phyloP scores from a whole-genome alignment of 768 basidiomycete species.

The Termitomyces sp. region DNA sequence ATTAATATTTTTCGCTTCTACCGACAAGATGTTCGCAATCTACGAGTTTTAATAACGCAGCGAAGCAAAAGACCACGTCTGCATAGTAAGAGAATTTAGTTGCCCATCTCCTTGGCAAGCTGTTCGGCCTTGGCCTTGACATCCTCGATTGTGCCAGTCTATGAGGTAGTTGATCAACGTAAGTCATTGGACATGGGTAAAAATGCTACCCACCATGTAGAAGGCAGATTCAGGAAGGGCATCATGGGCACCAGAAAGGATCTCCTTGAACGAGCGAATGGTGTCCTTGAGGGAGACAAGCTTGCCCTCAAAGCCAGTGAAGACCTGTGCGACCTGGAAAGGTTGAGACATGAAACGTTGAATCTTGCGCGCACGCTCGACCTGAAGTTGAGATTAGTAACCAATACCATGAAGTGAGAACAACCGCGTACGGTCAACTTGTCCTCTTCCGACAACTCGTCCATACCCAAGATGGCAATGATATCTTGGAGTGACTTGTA shows the following conservation, averaged over 20 bases:
- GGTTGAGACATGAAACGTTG: conserved; percentile 99
- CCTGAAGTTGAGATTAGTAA: conserved; percentile 34
- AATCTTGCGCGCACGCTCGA: conserved; percentile 97
- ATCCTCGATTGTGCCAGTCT: conserved; percentile 92
- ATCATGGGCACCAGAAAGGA: conserved; percentile 87
- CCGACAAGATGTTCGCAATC: conserved; percentile 6
- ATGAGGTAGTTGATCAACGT: conserved; percentile 2
- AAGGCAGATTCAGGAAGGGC: conserved; percentile 92
- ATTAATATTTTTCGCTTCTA: conserved; percentile 8
- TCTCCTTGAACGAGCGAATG: conserved; percentile 96
- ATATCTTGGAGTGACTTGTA: conserved; percentile 99
- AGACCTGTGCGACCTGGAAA: conserved; percentile 99
- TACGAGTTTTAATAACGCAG: conserved; percentile 9
- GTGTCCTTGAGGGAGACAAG: conserved; percentile 97
- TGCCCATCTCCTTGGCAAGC: conserved; percentile 89
- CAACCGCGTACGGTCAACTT: conserved; percentile 80
- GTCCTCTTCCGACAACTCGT: conserved; percentile 99
- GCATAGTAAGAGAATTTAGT: conserved; percentile 23
- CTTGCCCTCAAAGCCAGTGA: conserved; percentile 98
- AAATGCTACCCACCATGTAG: conserved; percentile 71
- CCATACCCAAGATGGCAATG: conserved; percentile 99
- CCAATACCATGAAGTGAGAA: not conserved
- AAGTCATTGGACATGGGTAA: not conserved
- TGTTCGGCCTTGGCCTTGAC: conserved; percentile 97
- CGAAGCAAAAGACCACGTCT: conserved; percentile 4